Base-by-base conservation (phyloP, 2,329 filamentous ascomycete species). In the Falciphora oryzae region DNA sequence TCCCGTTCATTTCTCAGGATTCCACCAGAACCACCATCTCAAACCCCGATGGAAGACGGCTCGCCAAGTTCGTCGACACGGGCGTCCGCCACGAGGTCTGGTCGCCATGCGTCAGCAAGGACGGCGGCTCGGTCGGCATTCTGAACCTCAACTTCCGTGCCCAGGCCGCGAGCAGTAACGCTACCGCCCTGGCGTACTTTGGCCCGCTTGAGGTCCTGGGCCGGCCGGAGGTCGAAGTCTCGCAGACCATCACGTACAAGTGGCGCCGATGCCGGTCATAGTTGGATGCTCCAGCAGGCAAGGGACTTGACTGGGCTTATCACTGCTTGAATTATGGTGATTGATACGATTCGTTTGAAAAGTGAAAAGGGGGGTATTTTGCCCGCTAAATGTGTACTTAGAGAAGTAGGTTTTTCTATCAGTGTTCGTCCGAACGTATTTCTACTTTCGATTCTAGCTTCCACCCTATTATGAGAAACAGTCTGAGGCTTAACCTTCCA, bases 131-230 rank as follows among this genome's bases (percentile, higher is more conserved):
- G 64, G 75, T 70, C 57, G 79, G 79, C 63, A 78, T 81, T 66
- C 75, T 81, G 69, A 80, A 80, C 72, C 73, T 80, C 70, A 80
- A 80, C 73, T 80, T 80, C 74, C 77, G 78, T 66, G 77, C 80
- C 61, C 74, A 75, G 25, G 71, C 80, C 61, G 74, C 73, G 69
- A 72, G 70, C 65, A 75, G 77, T 71, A 57, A 68, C 62, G 70
- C 68, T 25, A 77, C 78, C 65, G 71, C 65, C 6, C 53, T 63
- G 31, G 53, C 62, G 2, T 63, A 63, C 62, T 63, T 63, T 28
- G 62, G 62, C 10, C 62, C 62, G 14, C 56, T 63, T 3, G 62
- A 63, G 53, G 28, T 63, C 5, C n/a, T 63, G 62, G 62, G 62
- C 11, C 31, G 53, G 1, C 29, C 31, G 62, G 56, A 35, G 32